Evolutionary conservation across 108 stramenopile genomes (phyloP).

Genomic region (Cyclotella kingstonii): DNA sequence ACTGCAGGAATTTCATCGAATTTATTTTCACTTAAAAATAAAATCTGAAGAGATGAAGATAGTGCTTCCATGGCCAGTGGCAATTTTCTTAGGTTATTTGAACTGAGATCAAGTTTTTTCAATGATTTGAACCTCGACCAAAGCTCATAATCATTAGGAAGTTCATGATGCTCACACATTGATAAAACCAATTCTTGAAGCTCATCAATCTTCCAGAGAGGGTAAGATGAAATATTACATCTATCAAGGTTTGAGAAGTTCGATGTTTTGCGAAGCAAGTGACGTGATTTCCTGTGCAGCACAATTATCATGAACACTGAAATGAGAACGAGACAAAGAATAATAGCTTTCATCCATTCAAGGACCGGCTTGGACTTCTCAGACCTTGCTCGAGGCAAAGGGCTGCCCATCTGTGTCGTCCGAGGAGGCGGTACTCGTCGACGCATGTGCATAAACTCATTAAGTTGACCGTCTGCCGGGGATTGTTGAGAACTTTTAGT

Average conservation of each 20-base stretch:
- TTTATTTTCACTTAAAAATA: conserved; percentile 41
- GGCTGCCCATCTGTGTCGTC: neutral
- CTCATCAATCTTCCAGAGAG: conserved; percentile 15
- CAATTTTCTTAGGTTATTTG: conserved; percentile 15
- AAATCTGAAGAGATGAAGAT: conserved; percentile 32
- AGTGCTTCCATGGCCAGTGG: conserved; percentile 20
- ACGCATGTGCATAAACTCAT: conserved; percentile 5
- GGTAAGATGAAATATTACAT: conserved; percentile 10
- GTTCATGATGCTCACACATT: neutral
- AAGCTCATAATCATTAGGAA: conserved; percentile 12
- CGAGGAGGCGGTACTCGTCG: conserved; percentile 4
- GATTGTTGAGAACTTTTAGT: too few species aligned
- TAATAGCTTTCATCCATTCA: conserved; percentile 22
- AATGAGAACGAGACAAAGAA: conserved; percentile 2
- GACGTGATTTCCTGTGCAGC: neutral
- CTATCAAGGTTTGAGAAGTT: conserved; percentile 5
- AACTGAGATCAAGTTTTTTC: conserved; percentile 31
- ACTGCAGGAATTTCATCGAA: conserved; percentile 23
- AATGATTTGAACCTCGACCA: conserved; percentile 29
- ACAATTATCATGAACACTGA: conserved; percentile 5
- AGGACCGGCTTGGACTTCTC: conserved; percentile 5
- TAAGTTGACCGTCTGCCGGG: too few species aligned
- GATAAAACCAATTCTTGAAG: conserved; percentile 8
- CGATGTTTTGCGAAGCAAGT: conserved; percentile 5
- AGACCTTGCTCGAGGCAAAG: neutral